These are phyloP conservation scores for Acanthamoeba sp. DNA, from an alignment of 208 protist genomes.

Conservation along the genomic window DNA sequence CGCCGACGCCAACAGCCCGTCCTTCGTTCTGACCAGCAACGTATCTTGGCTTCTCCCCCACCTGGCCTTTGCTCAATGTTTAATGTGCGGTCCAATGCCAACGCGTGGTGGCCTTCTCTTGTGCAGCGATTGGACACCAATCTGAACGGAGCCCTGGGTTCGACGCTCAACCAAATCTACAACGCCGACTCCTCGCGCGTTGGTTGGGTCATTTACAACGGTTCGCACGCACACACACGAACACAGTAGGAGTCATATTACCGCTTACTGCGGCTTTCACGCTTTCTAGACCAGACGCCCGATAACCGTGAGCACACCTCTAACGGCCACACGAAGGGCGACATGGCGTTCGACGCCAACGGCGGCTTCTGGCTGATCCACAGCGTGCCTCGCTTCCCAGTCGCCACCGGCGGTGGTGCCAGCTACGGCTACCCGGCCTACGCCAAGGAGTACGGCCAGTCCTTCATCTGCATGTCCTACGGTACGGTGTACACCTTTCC, in stretches of 20 bases:
- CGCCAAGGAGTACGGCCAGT: constrained; percentile 81
- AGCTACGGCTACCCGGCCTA: constrained; percentile 71
- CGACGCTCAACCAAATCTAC: constrained; percentile 82
- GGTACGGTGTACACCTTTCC: background rate
- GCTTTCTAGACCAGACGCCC: constrained; percentile 28
- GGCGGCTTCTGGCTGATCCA: constrained; percentile 86
- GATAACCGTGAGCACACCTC: background rate
- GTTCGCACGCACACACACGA: background rate
- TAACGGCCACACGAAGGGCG: constrained; percentile 82
- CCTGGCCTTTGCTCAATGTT: no score
- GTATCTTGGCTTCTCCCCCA: background rate
- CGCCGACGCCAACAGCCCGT: constrained; percentile 67
- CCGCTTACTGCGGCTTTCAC: background rate
- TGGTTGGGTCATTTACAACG: constrained; percentile 83
- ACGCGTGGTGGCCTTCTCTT: no score
- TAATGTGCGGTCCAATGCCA: no score
- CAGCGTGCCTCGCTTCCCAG: constrained; percentile 77
- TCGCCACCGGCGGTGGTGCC: background rate
- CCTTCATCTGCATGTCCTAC: constrained; percentile 82
- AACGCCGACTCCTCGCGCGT: background rate
- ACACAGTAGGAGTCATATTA: background rate
- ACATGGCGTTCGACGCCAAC: constrained; percentile 64
- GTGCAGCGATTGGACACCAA: constrained; percentile 73
- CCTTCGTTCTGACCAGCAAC: background rate
- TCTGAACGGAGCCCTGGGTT: constrained; percentile 57